Conservation (phyloP, 2,329 filamentous ascomycete genomes). For the Calonectria honghensis region DNA sequence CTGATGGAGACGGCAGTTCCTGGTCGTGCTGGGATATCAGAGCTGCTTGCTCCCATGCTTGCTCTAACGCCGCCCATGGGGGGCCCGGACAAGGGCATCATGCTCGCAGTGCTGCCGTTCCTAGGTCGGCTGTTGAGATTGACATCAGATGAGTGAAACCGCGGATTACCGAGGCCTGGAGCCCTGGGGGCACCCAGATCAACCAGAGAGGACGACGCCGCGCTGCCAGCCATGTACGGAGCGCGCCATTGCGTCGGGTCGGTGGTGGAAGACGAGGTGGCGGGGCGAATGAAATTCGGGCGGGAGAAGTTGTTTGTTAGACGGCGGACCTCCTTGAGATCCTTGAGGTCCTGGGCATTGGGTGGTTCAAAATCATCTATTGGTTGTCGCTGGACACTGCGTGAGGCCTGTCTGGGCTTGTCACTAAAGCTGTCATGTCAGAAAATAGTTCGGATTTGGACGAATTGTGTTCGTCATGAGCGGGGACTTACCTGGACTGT, state of each 20-base stretch:
- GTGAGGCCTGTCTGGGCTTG: slow-evolving; percentile 47
- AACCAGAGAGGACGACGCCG: slow-evolving; percentile 66
- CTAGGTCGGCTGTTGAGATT: slow-evolving; percentile 62
- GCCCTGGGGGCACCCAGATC: slow-evolving; percentile 62
- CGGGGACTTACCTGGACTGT: slow-evolving; percentile 61
- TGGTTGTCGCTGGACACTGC: slow-evolving; percentile 42
- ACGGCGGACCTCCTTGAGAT: slow-evolving; percentile 55
- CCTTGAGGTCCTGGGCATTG: slow-evolving; percentile 12
- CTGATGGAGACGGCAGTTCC: slow-evolving; percentile 60
- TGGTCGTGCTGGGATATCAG: slow-evolving; percentile 57
- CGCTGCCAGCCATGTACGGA: slow-evolving; percentile 61
- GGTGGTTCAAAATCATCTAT: slow-evolving; percentile 24
- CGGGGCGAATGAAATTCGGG: slow-evolving; percentile 63
- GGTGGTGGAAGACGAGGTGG: slow-evolving; percentile 62
- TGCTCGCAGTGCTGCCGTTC: slow-evolving; percentile 60
- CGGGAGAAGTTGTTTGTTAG: slow-evolving; percentile 61
- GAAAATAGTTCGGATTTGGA: not conserved
- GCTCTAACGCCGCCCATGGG: slow-evolving; percentile 54
- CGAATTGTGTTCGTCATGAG: not conserved
- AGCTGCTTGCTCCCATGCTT: slow-evolving; percentile 42
- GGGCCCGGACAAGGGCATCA: slow-evolving; percentile 60
- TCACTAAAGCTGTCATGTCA: slow-evolving; percentile 45
- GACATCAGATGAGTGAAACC: slow-evolving; percentile 62
- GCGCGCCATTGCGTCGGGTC: slow-evolving; percentile 56
- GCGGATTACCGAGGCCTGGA: slow-evolving; percentile 50